Evolutionary conservation across 2,329 filamentous ascomycete species (phyloP), one percentile per base, ranked within the genome.

Genomic region (Fusarium sp.): DNA sequence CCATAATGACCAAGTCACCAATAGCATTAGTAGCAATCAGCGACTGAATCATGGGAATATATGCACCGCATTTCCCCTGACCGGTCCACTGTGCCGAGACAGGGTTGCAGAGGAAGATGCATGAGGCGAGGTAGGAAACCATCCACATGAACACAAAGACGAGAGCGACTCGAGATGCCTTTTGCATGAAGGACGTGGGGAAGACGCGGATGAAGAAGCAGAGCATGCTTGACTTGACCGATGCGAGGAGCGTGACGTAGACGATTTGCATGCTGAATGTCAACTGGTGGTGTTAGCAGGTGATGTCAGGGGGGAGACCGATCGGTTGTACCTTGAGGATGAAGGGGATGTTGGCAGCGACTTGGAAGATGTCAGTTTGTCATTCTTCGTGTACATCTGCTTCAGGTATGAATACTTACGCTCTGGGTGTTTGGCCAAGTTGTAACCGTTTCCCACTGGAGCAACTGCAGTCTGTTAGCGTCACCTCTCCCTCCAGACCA

Each of bases 101-200:
- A 0, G 86, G 86, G 0, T 79, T 81, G 78, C 86, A 88, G 50
- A 86, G 82, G 75, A 88, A 87, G 64, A 87, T 82, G 75, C 73
- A 79, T 4, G 78, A 60, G 8, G 80, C 83, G 17, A 87, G 78
- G 59, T 83, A 85, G 20, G 83, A 81, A 52, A 86, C 81, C n/a
- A 80, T 77, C 85, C 86, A 87, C 76, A 71, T 38, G 83, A 78
- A 15, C 8, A 84, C 80, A 7, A 87, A 81, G 25, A 60, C 65
- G 4, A 82, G 82, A 8, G 85, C 76, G 6, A 78, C 74, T 43
- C 79, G 80, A 30, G 80, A 80, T 4, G 79, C 74, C 0, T 45
- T 63, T 30, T 80, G 71, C 70, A 80, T 79, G 12, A 80, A 80
- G 0, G 14, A 10, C 0, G 76, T 79, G 14, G 75, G 75, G 54